Base-by-base conservation (phyloP, 495 filamentous ascomycete species). In the Podospora australis region DNA sequence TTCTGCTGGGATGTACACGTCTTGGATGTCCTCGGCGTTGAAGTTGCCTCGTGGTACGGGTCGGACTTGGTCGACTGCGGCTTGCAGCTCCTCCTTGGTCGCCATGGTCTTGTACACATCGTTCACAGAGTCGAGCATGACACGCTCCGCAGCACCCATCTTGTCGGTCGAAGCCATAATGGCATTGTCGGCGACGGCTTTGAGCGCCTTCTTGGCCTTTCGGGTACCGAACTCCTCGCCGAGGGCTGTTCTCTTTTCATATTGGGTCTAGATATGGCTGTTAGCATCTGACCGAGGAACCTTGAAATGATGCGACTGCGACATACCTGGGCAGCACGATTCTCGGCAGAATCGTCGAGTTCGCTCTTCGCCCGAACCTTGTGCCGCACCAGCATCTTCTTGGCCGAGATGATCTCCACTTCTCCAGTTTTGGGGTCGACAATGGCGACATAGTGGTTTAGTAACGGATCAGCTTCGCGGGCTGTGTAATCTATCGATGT, bases 221-320 rank as follows among this genome's bases (percentile, higher is more conserved):
- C 88, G 94, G 26, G 89, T 95, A 54, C 92, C 94, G 70, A 98
- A 98, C 40, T 84, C 82, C 57, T 88, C 79, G 51, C 89, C 92
- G 4, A 98, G 83, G 28, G 81, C 78, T 36, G 78, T 82, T 51
- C 79, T 79, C 59, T 74, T 72, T 22, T 79, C 75, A 56, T 75
- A 69, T 56, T 78, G 72, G 32, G 71, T 78, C 74, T 79, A 62
- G 64, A 57, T 28, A 39, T n/a, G 13, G 32, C 28, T 43, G 53
- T 67, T 54, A 72, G 58, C 17, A 38, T 42, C 24, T 19, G 11
- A 4, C 21, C 14, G 38, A 35, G 10, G 30, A 4, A 38, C 39
- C 24, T 21, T 3, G 34, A 46, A 24, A 39, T 35, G 8, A 13
- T 29, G 8, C 39, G 13, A 29, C 65, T 64, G 0, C 24, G 19